Evolutionary conservation across 139 green algal species (phyloP).

Genomic region (Desmodesmus armatus): DNA sequence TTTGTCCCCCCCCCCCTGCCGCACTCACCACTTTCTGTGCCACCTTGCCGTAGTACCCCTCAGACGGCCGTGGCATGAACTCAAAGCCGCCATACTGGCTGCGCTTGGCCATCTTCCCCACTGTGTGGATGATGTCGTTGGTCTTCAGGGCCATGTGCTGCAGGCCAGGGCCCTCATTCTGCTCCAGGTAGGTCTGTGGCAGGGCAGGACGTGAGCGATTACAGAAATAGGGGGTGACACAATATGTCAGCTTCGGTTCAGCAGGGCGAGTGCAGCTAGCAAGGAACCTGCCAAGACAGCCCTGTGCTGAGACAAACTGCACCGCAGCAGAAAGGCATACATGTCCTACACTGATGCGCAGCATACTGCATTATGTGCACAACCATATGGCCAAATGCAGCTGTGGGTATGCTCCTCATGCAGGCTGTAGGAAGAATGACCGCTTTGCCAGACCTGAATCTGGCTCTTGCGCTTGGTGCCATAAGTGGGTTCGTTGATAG

Average conservation of each 20-base stretch:
- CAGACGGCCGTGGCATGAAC: slow-evolving; percentile 72
- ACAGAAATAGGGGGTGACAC: neutral
- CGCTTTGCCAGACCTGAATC: slow-evolving; percentile 56
- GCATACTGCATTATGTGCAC: too few relatives aligned
- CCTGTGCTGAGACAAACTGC: neutral
- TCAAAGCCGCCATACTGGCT: slow-evolving; percentile 77
- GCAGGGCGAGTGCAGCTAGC: too few relatives aligned
- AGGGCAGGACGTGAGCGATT: slow-evolving; percentile 39
- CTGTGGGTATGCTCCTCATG: too few relatives aligned
- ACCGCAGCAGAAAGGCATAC: neutral
- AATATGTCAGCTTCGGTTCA: neutral
- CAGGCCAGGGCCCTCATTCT: slow-evolving; percentile 96
- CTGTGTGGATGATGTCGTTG: slow-evolving; percentile 92
- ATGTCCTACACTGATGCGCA: too few relatives aligned
- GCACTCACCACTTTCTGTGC: slow-evolving; percentile 51
- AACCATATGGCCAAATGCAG: too few relatives aligned
- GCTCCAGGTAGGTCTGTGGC: slow-evolving; percentile 97
- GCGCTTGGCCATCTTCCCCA: slow-evolving; percentile 70
- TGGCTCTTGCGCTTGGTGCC: slow-evolving; percentile 90
- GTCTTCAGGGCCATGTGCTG: slow-evolving; percentile 99
- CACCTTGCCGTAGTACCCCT: slow-evolving; percentile 87
- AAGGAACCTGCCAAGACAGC: too few relatives aligned
- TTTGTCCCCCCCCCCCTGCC: too few relatives aligned
- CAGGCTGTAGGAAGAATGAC: neutral
- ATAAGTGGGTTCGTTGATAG: slow-evolving; percentile 97